Evolutionary conservation across 305 asterid species (phyloP).

Genomic region (Fraxinus latifolia): DNA sequence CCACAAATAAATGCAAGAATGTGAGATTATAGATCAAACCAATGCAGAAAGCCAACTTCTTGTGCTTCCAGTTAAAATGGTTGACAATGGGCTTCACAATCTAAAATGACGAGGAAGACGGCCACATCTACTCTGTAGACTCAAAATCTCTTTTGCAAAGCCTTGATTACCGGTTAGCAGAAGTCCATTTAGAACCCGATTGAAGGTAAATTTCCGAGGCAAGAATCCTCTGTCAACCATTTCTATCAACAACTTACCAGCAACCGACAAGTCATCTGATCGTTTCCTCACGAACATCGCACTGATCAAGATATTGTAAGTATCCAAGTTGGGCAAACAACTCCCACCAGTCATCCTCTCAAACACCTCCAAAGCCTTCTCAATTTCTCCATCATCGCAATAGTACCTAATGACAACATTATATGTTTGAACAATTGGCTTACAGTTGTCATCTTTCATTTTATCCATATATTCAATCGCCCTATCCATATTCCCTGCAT

Average conservation of each 20-base stretch:
- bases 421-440: slow-evolving; percentile 71
- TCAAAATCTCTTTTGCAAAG: slow-evolving; percentile 69
- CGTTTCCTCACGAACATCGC: slow-evolving; percentile 81
- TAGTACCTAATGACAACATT: slow-evolving; percentile 69
- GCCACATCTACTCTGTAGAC: slow-evolving; percentile 51
- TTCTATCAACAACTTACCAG: slow-evolving; percentile 76
- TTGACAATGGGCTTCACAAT: slow-evolving; percentile 37
- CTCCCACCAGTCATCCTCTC: slow-evolving; percentile 56
- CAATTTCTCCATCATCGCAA: slow-evolving; percentile 81
- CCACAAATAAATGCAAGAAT: neutral
- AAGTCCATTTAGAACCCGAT: slow-evolving; percentile 81
- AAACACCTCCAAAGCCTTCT: slow-evolving; percentile 62
- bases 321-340: slow-evolving; percentile 81
- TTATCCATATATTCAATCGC: slow-evolving; percentile 60
- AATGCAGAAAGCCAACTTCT: neutral
- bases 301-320: slow-evolving; percentile 72
- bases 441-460: slow-evolving; percentile 62
- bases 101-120: slow-evolving; percentile 58
- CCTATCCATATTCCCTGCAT: slow-evolving; percentile 57
- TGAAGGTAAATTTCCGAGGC: slow-evolving; percentile 72
- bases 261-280: slow-evolving; percentile 66
- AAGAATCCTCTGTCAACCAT: slow-evolving; percentile 78
- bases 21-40: neutral
- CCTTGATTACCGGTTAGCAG: slow-evolving; percentile 85
- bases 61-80: slow-evolving; percentile 8